A percentile compares a stretch with the other conserved stretches of the same genome.
Conservation (phyloP, 176 grass and related monocot species). For the Oryza glaberrima region DNA sequence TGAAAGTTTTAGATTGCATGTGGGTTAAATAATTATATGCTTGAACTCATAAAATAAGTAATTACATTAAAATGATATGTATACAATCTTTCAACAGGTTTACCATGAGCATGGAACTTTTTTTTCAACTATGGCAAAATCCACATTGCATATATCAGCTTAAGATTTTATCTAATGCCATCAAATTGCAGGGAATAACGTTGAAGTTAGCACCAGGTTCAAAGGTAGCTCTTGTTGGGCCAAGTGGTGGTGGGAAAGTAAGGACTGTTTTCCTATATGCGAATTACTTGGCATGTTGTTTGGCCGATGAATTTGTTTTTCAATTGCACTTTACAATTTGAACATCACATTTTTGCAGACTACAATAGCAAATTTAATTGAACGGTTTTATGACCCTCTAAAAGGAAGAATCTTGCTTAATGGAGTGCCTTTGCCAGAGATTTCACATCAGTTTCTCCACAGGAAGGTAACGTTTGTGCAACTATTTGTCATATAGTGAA, state of each 20-base stretch:
- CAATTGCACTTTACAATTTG: not conserved
- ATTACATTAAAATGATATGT: not conserved
- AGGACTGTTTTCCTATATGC: constrained; percentile 19
- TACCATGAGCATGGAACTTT: not conserved
- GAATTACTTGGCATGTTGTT: constrained; percentile 16
- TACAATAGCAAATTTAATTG: constrained; percentile 98
- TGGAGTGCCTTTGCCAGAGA: constrained; percentile 78
- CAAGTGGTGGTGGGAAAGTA: constrained; percentile 98
- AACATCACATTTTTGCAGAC: constrained; percentile 61
- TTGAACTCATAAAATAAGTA: not conserved
- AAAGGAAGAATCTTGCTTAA: constrained; percentile 89
- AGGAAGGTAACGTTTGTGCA: constrained; percentile 58
- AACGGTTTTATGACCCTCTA: constrained; percentile 96
- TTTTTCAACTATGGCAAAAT: constrained; percentile 11
- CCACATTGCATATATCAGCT: constrained; percentile 1
- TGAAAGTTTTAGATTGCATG: constrained; percentile 3
- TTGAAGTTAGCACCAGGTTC: constrained; percentile 87
- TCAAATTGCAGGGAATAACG: constrained; percentile 78
- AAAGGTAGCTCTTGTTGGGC: constrained; percentile 97
- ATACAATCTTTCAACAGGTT: not conserved
- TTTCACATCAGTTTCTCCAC: constrained; percentile 86
- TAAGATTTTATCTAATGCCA: constrained; percentile 5
- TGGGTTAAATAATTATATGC: not conserved
- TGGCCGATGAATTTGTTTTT: constrained; percentile 21
- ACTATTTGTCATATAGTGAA: not conserved